Evolutionary conservation across 106 monocot genomes (phyloP).

Genomic region (Allium sativum): DNA sequence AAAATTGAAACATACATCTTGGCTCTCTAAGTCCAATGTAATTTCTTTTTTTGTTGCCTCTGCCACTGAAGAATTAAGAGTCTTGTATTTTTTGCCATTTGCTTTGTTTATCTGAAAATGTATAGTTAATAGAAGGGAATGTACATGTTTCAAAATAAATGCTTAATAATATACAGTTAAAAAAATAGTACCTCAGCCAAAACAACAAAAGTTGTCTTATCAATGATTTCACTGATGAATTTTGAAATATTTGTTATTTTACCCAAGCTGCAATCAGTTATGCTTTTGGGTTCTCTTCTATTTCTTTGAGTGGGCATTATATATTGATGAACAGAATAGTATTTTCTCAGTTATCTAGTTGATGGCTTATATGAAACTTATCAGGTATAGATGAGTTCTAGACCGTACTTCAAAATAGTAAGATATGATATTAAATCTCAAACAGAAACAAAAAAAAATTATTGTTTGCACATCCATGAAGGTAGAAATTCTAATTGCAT

Average conservation of each 20-base stretch:
- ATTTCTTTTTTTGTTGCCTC: constrained; percentile 39
- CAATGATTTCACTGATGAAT: constrained; percentile 3
- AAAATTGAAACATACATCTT: constrained; percentile 67
- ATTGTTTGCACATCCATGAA: background rate
- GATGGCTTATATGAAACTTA: background rate
- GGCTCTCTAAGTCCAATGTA: constrained; percentile 51
- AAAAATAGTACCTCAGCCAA: background rate
- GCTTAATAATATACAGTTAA: background rate
- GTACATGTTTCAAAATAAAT: background rate
- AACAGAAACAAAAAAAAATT: background rate
- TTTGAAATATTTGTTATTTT: constrained; percentile 10
- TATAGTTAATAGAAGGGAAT: background rate
- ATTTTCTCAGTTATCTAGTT: too few relatives aligned
- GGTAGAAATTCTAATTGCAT: too few relatives aligned
- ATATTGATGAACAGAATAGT: background rate
- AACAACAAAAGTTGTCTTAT: constrained; percentile 1
- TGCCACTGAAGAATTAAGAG: constrained; percentile 17
- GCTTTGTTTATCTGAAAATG: constrained; percentile 2
- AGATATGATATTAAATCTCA: too few relatives aligned
- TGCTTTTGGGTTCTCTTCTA: constrained; percentile 19
- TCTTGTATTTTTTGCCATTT: constrained; percentile 14
- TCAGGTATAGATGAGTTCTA: background rate
- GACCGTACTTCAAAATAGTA: background rate
- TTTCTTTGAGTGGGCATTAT: constrained; percentile 6
- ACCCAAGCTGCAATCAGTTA: constrained; percentile 7